These are phyloP conservation scores for Talaromyces sp. DNA, from an alignment of 2,329 filamentous ascomycete genomes.

Conservation along the genomic window DNA sequence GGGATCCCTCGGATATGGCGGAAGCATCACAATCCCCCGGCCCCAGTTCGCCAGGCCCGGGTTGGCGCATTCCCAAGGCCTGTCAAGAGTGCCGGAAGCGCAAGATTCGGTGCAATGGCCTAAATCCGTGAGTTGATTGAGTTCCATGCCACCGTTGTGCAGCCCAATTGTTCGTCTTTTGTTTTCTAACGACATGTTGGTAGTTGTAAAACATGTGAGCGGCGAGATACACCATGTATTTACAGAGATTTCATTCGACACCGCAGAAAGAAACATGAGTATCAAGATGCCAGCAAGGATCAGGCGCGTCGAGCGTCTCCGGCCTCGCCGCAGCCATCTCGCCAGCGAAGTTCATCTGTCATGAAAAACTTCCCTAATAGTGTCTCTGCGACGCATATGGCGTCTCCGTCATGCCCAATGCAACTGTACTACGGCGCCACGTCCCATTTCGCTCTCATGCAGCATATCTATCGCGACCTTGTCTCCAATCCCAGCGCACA, in stretches of 20 bases:
- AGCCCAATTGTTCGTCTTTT: neutral
- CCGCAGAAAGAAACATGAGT: conserved; percentile 37
- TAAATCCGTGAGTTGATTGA: conserved; percentile 32
- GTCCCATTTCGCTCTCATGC: conserved; percentile 51
- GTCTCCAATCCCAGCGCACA: conserved; percentile 24
- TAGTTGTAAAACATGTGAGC: conserved; percentile 41
- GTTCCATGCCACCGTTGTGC: neutral
- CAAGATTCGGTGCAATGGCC: conserved; percentile 46
- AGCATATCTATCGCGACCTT: conserved; percentile 41
- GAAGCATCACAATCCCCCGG: conserved; percentile 23
- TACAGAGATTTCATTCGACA: conserved; percentile 42
- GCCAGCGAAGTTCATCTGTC: conserved; percentile 22
- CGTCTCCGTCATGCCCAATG: conserved; percentile 48
- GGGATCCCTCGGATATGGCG: conserved; percentile 23
- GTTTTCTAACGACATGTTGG: neutral
- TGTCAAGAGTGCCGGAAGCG: conserved; percentile 47
- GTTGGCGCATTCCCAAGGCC: conserved; percentile 43
- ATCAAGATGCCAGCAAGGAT: conserved; percentile 16
- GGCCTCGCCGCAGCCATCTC: conserved; percentile 12
- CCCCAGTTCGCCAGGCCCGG: conserved; percentile 24
- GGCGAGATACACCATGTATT: conserved; percentile 35
- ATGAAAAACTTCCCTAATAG: conserved; percentile 43
- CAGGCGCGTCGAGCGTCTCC: conserved; percentile 19
- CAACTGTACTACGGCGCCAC: conserved; percentile 53
- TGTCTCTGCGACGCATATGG: conserved; percentile 52